Evolutionary conservation across 768 basidiomycete species (phyloP).

Genomic region (Suillus discolor): DNA sequence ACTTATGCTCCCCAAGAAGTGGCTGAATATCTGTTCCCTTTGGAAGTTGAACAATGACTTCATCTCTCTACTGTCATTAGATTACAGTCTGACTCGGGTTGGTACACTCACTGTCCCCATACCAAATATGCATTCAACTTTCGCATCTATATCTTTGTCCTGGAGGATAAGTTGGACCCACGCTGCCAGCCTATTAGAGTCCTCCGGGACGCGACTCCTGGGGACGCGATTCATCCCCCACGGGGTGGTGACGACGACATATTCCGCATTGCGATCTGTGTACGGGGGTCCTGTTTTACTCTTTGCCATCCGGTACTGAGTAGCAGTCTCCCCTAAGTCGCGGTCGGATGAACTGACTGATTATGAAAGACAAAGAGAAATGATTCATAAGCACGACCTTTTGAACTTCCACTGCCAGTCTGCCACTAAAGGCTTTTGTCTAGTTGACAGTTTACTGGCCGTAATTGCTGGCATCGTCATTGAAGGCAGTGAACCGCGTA

Average conservation of each 20-base stretch:
- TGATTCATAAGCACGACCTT: background rate
- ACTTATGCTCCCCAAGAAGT: conserved; percentile 30
- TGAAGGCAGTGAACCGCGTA: background rate
- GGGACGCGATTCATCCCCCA: conserved; percentile 22
- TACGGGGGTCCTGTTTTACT: conserved; percentile 32
- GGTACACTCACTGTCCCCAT: conserved; percentile 34
- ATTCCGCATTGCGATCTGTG: conserved; percentile 22
- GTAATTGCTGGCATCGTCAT: background rate
- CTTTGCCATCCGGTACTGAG: conserved; percentile 7
- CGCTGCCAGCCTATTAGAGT: conserved; percentile 26
- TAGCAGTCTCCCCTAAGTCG: background rate
- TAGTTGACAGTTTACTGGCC: background rate
- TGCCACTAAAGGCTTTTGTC: background rate
- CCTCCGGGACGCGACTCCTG: conserved; percentile 13
- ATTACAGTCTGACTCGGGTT: background rate
- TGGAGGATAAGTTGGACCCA: conserved; percentile 28
- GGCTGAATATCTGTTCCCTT: conserved; percentile 26
- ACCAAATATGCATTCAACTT: conserved; percentile 26
- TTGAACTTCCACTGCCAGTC: too few relatives aligned
- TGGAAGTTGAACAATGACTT: conserved; percentile 31
- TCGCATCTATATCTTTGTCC: conserved; percentile 14
- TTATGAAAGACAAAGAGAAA: background rate
- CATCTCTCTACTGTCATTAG: conserved; percentile 24
- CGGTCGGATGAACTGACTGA: background rate
- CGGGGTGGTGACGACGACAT: conserved; percentile 27